Conservation (phyloP, 805 yeast genomes). For the Candida sithepensis region DNA sequence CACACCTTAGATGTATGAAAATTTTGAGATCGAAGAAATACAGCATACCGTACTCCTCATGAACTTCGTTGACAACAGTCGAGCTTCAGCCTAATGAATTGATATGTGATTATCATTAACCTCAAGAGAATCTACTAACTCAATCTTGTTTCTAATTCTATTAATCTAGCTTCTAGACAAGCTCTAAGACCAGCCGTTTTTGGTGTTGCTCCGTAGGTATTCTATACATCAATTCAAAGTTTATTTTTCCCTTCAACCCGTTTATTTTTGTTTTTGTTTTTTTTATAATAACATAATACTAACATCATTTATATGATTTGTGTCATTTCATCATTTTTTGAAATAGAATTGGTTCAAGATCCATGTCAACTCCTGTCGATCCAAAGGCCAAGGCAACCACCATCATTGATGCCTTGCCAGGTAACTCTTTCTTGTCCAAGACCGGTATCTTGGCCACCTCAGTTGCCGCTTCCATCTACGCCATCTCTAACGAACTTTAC, state of each 20-base stretch:
- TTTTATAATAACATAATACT: background rate
- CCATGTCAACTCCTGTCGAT: slow-evolving; percentile 62
- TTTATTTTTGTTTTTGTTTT: no score
- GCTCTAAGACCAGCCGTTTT: slow-evolving; percentile 15
- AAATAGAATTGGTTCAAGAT: slow-evolving; percentile 53
- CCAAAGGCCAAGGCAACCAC: slow-evolving; percentile 91
- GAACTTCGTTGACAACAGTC: no score
- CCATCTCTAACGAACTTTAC: slow-evolving; percentile 88
- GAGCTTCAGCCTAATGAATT: no score
- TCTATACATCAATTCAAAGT: no score
- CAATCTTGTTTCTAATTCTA: background rate
- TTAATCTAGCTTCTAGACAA: slow-evolving; percentile 32
- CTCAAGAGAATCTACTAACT: no score
- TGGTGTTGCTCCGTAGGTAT: slow-evolving; percentile 6
- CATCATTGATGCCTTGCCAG: slow-evolving; percentile 90
- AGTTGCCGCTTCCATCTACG: slow-evolving; percentile 91
- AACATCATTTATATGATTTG: background rate
- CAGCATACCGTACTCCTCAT: no score
- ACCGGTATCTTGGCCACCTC: slow-evolving; percentile 94
- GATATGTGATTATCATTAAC: no score
- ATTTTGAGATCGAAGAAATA: no score
- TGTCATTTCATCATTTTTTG: background rate
- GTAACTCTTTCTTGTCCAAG: slow-evolving; percentile 81
- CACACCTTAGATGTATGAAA: no score
- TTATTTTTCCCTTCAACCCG: no score